Base-by-base conservation (phyloP, 2,329 filamentous ascomycete species). In the Scleromitrula shiraiana region DNA sequence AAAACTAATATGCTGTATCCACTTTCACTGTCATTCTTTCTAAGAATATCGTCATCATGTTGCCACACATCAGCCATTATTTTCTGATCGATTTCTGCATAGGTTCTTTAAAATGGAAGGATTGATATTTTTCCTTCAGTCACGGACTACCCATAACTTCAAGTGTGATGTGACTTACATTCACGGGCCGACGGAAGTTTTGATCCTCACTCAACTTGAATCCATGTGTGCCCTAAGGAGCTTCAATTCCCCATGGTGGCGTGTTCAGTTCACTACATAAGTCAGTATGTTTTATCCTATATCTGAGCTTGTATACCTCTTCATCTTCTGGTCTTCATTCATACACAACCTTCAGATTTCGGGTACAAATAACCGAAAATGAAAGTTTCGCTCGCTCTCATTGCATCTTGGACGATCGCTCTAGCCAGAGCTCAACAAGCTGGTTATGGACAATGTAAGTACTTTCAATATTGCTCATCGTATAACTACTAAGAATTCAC, bases 381-480 rank as follows among this genome's bases (percentile, higher is more conserved):
- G 45, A 47, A 47, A 12, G 9, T 35, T 6, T 47, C 45, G 26
- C 7, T 15, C 32, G 45, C 45, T 8, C 23, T 47, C 14, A 15
- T 36, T 26, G 24, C 38, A 8, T 33, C 27, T 7, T 47, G 22
- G 24, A 29, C 37, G 2, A 24, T 42, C 15, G 45, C 37, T 26
- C 37, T 47, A 5, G 37, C 22, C 3, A 42, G 37, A 35, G 45
- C 37, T 7, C 45, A 47, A 27, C 27, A n/a, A 15, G 17, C 27
- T n/a, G 45, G 14, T 8, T 47, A 35, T 4, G 6, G 14, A 41
- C 38, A 47, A 12, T 47, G 45, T 47, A 42, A 35, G 27, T n/a
- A 22, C 3, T n/a, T 7, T 9, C 7, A 9, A 4, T 29, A 8
- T 7, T 8, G 23, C 20, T 12, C 9, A 2, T n/a, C 14, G 14